Base-by-base conservation (phyloP, 148 eudicot species). In the Amaranthus palmeri region DNA sequence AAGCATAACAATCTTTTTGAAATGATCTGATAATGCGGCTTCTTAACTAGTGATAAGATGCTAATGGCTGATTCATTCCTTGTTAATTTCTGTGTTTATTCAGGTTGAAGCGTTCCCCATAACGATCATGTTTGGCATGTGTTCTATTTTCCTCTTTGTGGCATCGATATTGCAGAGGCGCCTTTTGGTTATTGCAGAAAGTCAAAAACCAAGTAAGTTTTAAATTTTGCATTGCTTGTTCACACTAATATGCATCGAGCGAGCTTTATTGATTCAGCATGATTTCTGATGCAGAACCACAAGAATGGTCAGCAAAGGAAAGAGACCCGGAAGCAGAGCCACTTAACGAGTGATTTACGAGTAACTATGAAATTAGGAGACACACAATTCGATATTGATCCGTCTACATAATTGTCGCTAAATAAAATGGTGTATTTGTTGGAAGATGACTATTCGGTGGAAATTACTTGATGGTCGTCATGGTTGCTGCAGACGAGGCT, bases 71-170 rank as follows among this genome's bases (percentile, higher is more conserved):
- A 25, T 25, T 25, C 36, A n/a, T 66, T 79, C n/a, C n/a, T n/a
- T n/a, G n/a, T n/a, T n/a, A n/a, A n/a, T n/a, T n/a, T n/a, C n/a
- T n/a, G n/a, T n/a, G n/a, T n/a, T 25, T 74, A 57, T 78, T 74
- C 59, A 89, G 97, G 98, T 93, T 61, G 84, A 89, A 82, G 98
- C 97, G 50, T 93, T 93, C 87, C 98, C 98, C 15, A 93, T 93
- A 75, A 87, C 98, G 4, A 85, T 93, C 66, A 93, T 93, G 98
- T 93, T 93, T 61, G 98, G 98, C 62, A 91, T 93, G 98, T 93
- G 98, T 89, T 90, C 98, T 14, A 81, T 91, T 68, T 93, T 93
- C 85, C 97, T 93, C 77, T 85, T 91, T 49, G 81, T 93, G 80
- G 96, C 97, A 67, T 88, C 96, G 40, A 79, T 95, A 60, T 78